Evolutionary conservation across 1,139 yeast species (phyloP).

Genomic region (Hansenula sp.): DNA sequence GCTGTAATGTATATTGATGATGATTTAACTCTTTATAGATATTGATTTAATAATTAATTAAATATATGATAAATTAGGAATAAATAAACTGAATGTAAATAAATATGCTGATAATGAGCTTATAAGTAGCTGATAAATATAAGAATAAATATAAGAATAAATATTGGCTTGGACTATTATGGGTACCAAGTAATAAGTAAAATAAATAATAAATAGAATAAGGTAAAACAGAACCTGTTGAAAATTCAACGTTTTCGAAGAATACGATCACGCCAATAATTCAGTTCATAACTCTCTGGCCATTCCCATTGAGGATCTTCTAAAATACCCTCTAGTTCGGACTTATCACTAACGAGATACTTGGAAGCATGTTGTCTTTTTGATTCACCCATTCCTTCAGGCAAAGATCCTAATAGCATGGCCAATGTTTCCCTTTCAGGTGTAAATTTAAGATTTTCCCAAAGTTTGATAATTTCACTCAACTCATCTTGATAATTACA

Average conservation of each 20-base stretch:
- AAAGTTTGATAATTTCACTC: slow-evolving; percentile 48
- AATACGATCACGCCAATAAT: slow-evolving; percentile 11
- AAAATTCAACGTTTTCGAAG: not conserved
- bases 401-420: slow-evolving; percentile 31
- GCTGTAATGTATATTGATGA: not conserved
- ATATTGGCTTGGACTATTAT: too few species aligned
- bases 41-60: too few species aligned
- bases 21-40: not conserved
- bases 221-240: not conserved
- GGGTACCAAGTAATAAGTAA: too few species aligned
- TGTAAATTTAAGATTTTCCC: slow-evolving; percentile 47
- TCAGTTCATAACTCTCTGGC: slow-evolving; percentile 17
- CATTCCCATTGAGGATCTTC: slow-evolving; percentile 14
- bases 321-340: slow-evolving; percentile 21
- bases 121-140: too few species aligned
- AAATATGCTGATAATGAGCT: not conserved
- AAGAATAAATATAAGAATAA: too few species aligned
- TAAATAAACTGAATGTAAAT: too few species aligned
- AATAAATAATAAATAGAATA: not conserved
- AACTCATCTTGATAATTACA: slow-evolving; percentile 48
- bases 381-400: slow-evolving; percentile 35
- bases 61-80: too few species aligned
- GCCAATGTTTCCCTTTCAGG: slow-evolving; percentile 40
- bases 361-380: slow-evolving; percentile 37
- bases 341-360: slow-evolving; percentile 8